Evolutionary conservation across 352 stramenopile genomes (phyloP).

Genomic region (Pythium phragmitis): DNA sequence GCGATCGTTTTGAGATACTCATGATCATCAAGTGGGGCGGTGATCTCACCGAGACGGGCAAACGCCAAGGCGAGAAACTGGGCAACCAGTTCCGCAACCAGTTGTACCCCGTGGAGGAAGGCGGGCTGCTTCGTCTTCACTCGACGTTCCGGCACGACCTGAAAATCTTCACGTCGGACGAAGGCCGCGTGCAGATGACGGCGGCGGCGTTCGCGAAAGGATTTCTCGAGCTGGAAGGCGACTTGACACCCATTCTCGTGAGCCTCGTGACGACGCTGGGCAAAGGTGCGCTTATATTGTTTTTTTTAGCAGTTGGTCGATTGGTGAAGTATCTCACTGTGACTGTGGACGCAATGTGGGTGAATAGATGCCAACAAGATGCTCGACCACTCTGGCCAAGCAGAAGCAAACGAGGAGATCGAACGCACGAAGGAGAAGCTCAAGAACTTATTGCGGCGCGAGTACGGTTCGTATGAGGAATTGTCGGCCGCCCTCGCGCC

Average conservation of each 20-base stretch:
- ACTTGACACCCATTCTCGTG: slow-evolving; percentile 99
- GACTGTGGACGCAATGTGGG: not conserved
- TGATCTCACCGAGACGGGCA: slow-evolving; percentile 97
- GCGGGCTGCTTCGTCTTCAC: slow-evolving; percentile 97
- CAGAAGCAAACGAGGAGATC: slow-evolving; percentile 94
- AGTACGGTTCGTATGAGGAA: slow-evolving; percentile 69
- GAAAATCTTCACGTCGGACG: slow-evolving; percentile 99
- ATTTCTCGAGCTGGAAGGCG: slow-evolving; percentile 98
- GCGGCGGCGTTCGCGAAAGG: slow-evolving; percentile 99
- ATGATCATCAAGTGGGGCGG: slow-evolving; percentile 99
- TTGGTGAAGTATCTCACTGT: not conserved
- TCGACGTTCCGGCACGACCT: slow-evolving; percentile 99
- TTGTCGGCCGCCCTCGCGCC: slow-evolving; percentile 65
- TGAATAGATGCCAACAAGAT: slow-evolving; percentile 92
- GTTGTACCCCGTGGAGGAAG: slow-evolving; percentile 88
- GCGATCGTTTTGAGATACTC: slow-evolving; percentile 89
- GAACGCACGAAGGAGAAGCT: slow-evolving; percentile 83
- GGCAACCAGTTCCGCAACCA: slow-evolving; percentile 91
- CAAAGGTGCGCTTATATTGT: slow-evolving; percentile 44
- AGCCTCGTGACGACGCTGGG: slow-evolving; percentile 89
- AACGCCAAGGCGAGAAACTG: slow-evolving; percentile 95
- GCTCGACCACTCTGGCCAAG: slow-evolving; percentile 98
- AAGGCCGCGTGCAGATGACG: slow-evolving; percentile 99
- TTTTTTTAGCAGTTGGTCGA: too few relatives aligned
- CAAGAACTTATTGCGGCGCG: slow-evolving; percentile 88